Percentiles rank a stretch among this genome's conserved stretches.
Conservation (phyloP, 108 stramenopile species). For the Bacterosira constricta region DNA sequence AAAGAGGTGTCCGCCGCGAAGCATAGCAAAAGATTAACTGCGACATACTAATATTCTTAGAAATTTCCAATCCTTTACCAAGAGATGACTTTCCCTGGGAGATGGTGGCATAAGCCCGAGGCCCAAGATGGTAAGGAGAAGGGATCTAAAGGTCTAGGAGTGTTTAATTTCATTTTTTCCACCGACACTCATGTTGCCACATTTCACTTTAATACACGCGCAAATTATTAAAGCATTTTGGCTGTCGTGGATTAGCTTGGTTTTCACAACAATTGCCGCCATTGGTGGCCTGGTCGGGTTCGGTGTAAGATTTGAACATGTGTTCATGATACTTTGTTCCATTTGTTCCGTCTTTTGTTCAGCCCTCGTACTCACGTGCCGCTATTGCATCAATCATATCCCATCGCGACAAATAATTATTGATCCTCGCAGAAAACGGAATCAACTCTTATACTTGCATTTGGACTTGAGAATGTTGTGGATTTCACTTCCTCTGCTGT, state of each 20-base stretch:
- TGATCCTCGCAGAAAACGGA: slow-evolving; percentile 52
- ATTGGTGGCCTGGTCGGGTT: slow-evolving; percentile 58
- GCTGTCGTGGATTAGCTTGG: slow-evolving; percentile 61
- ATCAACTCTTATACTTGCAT: slow-evolving; percentile 67
- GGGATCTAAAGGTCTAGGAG: not conserved
- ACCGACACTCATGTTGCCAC: not conserved
- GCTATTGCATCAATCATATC: not conserved
- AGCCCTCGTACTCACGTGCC: not conserved
- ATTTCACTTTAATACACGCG: not conserved
- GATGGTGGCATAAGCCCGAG: slow-evolving; percentile 46
- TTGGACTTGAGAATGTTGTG: slow-evolving; percentile 80
- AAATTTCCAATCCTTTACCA: no score
- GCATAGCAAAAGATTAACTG: no score
- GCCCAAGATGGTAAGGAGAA: slow-evolving; percentile 29
- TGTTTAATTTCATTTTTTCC: not conserved
- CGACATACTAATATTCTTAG: not conserved
- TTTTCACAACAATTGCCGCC: slow-evolving; percentile 54
- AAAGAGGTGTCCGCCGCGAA: no score
- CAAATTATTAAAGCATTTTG: slow-evolving; percentile 34
- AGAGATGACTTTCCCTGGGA: slow-evolving; percentile 34
- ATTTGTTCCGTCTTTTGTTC: not conserved
- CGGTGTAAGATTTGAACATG: slow-evolving; percentile 21
- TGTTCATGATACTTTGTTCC: not conserved
- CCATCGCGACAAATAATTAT: no score
- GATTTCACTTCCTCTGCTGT: slow-evolving; percentile 69